Evolutionary conservation across 2,329 filamentous ascomycete genomes (phyloP), one percentile per base, ranked within the genome.

Genomic region (Cercospora sesami): DNA sequence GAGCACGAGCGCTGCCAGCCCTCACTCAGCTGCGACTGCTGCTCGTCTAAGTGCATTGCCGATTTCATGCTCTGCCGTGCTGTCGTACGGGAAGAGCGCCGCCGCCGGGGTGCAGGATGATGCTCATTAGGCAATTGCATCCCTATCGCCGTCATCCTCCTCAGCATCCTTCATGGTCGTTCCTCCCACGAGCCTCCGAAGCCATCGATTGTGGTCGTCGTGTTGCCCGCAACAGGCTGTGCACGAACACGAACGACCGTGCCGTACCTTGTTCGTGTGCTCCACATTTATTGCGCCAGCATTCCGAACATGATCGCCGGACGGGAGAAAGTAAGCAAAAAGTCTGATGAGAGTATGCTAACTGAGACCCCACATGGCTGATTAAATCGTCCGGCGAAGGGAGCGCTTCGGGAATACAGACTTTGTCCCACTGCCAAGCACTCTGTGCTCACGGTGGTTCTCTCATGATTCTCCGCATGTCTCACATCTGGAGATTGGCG

Each of bases 41-140:
- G 39, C 65, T 67, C 65, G 65, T 67, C 42, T 67, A 67, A 6
- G 4, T 67, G 65, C 65, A 67, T 67, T 51, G 18, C 55, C 30
- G 60, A 26, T 55, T 45, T 18, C 55, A 53, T 60, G 14, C 31
- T 64, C 51, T 67, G 61, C 65, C 65, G 65, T 42, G 42, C 57
- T 42, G 33, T 60, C 30, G 18, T 53, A 10, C 39, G 16, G 39
- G 10, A 18, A 23, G 3, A 26, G 18, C 60, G 42, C 36, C 33
- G 36, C n/a, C 18, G 60, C 59, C 23, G 53, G 23, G 21, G 26
- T 16, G 53, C 53, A 58, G 18, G 45, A 61, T 45, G n/a, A 39
- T 30, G 16, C 59, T 42, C 10, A 30, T 42, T 18, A 14, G 59
- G 59, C 33, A 61, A 61, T 23, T 61, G 30, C 36, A 61, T 23